phyloP scores from a whole-genome alignment of 2,329 filamentous ascomycete species.

The Penicillium hesseltinei region DNA sequence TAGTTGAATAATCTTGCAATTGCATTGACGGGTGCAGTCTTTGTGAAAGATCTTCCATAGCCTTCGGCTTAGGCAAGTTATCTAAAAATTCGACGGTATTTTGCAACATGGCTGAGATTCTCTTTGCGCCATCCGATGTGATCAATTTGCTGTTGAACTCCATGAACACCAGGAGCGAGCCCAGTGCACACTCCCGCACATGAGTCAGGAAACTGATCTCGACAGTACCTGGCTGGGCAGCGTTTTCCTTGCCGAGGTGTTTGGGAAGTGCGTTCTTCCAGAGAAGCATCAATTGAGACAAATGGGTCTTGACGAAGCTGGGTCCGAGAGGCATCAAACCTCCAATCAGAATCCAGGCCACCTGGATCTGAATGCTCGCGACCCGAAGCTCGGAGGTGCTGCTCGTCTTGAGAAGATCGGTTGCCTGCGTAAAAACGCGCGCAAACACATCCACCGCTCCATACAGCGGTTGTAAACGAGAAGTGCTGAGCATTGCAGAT shows the following conservation, averaged over 20 bases:
- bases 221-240: slow-evolving; percentile 74
- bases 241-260: slow-evolving; percentile 88
- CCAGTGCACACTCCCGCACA: slow-evolving; percentile 89
- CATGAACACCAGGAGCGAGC: slow-evolving; percentile 86
- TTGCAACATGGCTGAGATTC: slow-evolving; percentile 90
- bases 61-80: slow-evolving; percentile 77
- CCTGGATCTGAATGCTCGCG: slow-evolving; percentile 92
- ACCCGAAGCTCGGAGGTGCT: slow-evolving; percentile 85
- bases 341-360: slow-evolving; percentile 95
- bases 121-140: slow-evolving; percentile 89
- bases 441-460: slow-evolving; percentile 96
- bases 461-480: slow-evolving; percentile 81
- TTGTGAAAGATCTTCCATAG: slow-evolving; percentile 80
- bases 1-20: slow-evolving; percentile 83
- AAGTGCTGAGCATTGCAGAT: slow-evolving; percentile 86
- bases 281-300: slow-evolving; percentile 85
- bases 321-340: slow-evolving; percentile 94
- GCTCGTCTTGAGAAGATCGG: slow-evolving; percentile 86
- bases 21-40: slow-evolving; percentile 81
- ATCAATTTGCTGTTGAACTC: slow-evolving; percentile 89
- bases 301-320: slow-evolving; percentile 97
- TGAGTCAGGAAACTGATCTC: slow-evolving; percentile 93
- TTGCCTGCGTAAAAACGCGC: slow-evolving; percentile 84
- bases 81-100: slow-evolving; percentile 90
- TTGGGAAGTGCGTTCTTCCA: slow-evolving; percentile 98